These are phyloP conservation scores for Sambucus nigra DNA, from an alignment of 129 eudicot genomes.

Conservation along the genomic window DNA sequence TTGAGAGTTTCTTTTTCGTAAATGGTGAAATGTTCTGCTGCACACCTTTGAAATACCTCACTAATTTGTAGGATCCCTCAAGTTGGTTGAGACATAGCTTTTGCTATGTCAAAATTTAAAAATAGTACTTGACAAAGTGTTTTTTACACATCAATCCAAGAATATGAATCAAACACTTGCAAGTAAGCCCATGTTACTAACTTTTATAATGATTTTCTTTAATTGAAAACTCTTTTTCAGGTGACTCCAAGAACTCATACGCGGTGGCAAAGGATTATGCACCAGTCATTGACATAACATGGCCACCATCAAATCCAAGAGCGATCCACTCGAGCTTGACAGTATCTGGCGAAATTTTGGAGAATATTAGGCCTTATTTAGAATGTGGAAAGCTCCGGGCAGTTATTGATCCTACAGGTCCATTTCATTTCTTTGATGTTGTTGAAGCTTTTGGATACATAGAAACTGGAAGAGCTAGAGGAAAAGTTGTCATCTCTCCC, in stretches of 20 bases:
- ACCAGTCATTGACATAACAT: conserved; percentile 36
- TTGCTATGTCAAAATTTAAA: too few species aligned
- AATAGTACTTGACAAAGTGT: too few species aligned
- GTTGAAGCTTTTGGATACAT: conserved; percentile 22
- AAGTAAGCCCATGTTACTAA: too few species aligned
- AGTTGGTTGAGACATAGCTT: too few species aligned
- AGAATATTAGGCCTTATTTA: conserved; percentile 19
- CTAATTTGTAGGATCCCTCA: too few species aligned
- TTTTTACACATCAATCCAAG: too few species aligned
- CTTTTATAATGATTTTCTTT: too few species aligned
- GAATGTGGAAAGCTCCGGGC: conserved; percentile 26
- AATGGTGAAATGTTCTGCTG: too few species aligned
- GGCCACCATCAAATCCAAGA: conserved; percentile 46
- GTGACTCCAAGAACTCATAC: conserved; percentile 29
- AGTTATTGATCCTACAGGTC: conserved; percentile 26
- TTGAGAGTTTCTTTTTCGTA: too few species aligned
- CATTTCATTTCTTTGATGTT: conserved; percentile 20
- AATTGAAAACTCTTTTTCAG: too few species aligned
- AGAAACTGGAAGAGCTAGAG: conserved; percentile 38
- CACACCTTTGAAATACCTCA: too few species aligned
- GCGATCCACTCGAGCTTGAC: conserved; percentile 34
- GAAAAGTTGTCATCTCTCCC: conserved; percentile 26
- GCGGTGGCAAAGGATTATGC: conserved; percentile 30
- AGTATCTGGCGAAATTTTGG: conserved; percentile 24
- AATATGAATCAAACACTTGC: too few species aligned